phyloP scores from a whole-genome alignment of 2,329 filamentous ascomycete genomes.

The Plenodomus biglobosus region DNA sequence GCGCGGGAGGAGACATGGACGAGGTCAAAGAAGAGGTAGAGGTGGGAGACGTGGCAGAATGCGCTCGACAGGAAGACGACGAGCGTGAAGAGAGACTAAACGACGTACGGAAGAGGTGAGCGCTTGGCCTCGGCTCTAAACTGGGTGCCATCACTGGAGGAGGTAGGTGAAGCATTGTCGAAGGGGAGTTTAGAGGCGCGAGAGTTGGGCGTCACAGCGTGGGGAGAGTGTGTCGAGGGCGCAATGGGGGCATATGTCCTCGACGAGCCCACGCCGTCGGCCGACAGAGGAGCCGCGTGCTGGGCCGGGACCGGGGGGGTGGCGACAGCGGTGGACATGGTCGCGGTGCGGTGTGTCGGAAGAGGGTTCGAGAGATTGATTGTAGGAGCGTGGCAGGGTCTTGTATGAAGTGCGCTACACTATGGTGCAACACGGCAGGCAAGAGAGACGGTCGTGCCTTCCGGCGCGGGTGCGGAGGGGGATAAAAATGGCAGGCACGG shows the following conservation, averaged over 20 bases:
- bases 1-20: slow-evolving; percentile 33
- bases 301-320: slow-evolving; percentile 45
- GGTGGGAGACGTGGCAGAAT: slow-evolving; percentile 26
- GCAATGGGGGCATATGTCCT: slow-evolving; percentile 50
- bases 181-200: slow-evolving; percentile 37
- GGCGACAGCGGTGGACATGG: slow-evolving; percentile 53
- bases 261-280: slow-evolving; percentile 43
- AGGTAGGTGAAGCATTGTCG: slow-evolving; percentile 47
- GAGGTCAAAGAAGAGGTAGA: slow-evolving; percentile 9
- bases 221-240: slow-evolving; percentile 45
- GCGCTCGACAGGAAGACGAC: slow-evolving; percentile 28
- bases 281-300: slow-evolving; percentile 40
- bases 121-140: slow-evolving; percentile 54
- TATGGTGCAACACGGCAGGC: slow-evolving; percentile 25
- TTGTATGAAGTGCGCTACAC: slow-evolving; percentile 40
- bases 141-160: slow-evolving; percentile 41
- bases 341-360: slow-evolving; percentile 26
- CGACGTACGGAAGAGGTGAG: slow-evolving; percentile 55
- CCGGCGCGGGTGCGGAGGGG: slow-evolving; percentile 19
- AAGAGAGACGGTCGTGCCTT: slow-evolving; percentile 3
- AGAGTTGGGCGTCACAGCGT: slow-evolving; percentile 43
- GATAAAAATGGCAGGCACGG: slow-evolving; percentile 28
- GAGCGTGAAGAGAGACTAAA: slow-evolving; percentile 29
- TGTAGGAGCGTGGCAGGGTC: slow-evolving; percentile 40
- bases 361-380: slow-evolving; percentile 25